phyloP scores from a whole-genome alignment of 1,284 basidiomycete genomes.

The Termitomyces sp. region DNA sequence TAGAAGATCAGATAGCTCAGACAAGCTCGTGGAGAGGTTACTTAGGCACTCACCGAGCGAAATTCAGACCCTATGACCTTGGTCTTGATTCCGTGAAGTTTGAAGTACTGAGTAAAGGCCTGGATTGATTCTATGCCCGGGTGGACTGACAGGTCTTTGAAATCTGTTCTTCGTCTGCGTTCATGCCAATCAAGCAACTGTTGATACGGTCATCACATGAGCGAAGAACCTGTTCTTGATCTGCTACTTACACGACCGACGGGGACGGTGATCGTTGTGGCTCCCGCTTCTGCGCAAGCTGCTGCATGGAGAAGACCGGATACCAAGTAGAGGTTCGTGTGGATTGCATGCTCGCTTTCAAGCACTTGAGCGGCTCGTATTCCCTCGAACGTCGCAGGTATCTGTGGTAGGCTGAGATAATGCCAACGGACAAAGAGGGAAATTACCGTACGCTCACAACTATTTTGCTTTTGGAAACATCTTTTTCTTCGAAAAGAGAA shows the following conservation, averaged over 20 bases:
- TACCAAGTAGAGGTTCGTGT: constrained; percentile 47
- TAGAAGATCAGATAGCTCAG: constrained; percentile 2
- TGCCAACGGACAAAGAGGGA: not conserved
- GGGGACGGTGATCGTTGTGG: constrained; percentile 43
- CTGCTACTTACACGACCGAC: constrained; percentile 39
- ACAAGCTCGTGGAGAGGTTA: not conserved
- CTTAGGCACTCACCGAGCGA: constrained; percentile 28
- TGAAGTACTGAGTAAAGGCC: constrained; percentile 42
- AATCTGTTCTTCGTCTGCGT: constrained; percentile 21
- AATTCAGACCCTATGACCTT: constrained; percentile 39
- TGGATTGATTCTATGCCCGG: constrained; percentile 47
- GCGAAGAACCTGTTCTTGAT: not conserved
- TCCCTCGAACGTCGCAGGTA: constrained; percentile 54
- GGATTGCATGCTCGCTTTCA: constrained; percentile 31
- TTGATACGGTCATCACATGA: constrained; percentile 4
- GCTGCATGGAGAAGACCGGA: constrained; percentile 47
- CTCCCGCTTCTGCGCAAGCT: constrained; percentile 47
- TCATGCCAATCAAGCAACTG: constrained; percentile 42
- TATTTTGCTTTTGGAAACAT: constrained; percentile 34
- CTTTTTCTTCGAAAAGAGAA: constrained; percentile 35
- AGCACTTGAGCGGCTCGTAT: constrained; percentile 43
- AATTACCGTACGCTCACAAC: constrained; percentile 43
- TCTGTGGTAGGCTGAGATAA: constrained; percentile 27
- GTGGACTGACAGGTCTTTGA: constrained; percentile 24
- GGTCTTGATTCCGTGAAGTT: constrained; percentile 33